Conservation (phyloP, 2,329 filamentous ascomycete genomes). For the Aspergillus sp. region DNA sequence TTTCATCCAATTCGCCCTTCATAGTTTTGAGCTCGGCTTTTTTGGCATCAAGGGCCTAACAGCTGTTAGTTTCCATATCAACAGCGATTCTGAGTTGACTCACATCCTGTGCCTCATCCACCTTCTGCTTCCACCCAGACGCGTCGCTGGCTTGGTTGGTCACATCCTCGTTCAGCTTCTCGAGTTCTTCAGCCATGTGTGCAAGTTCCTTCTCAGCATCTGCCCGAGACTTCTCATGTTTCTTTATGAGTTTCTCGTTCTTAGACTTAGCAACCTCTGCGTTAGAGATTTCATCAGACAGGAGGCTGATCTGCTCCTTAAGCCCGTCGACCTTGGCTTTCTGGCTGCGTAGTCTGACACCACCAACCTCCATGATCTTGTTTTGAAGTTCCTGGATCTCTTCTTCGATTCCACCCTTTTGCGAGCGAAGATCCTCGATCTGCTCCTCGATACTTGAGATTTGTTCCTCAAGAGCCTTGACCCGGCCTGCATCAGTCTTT, state of each 20-base stretch:
- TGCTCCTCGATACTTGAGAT: constrained; percentile 74
- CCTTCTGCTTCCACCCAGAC: constrained; percentile 68
- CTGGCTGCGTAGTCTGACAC: constrained; percentile 86
- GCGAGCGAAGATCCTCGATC: constrained; percentile 73
- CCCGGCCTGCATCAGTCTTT: constrained; percentile 73
- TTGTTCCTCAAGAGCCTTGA: constrained; percentile 72
- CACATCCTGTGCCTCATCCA: constrained; percentile 75
- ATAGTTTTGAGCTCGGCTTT: constrained; percentile 76
- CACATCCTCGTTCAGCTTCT: constrained; percentile 76
- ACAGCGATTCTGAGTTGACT: constrained; percentile 11
- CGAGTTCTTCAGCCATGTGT: constrained; percentile 68
- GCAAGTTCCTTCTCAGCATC: constrained; percentile 80
- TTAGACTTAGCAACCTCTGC: constrained; percentile 88
- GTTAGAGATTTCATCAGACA: constrained; percentile 78
- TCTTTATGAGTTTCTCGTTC: constrained; percentile 85
- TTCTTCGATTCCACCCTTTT: constrained; percentile 85
- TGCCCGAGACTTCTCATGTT: constrained; percentile 78
- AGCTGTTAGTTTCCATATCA: constrained; percentile 20
- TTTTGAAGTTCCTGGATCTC: constrained; percentile 92
- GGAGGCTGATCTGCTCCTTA: constrained; percentile 78
- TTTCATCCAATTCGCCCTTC: constrained; percentile 84
- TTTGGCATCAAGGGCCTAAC: constrained; percentile 67
- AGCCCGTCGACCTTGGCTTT: constrained; percentile 86
- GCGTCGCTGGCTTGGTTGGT: constrained; percentile 73
- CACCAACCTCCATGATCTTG: constrained; percentile 98